Conservation (phyloP, 768 basidiomycete genomes). For the Cyathus striatus region DNA sequence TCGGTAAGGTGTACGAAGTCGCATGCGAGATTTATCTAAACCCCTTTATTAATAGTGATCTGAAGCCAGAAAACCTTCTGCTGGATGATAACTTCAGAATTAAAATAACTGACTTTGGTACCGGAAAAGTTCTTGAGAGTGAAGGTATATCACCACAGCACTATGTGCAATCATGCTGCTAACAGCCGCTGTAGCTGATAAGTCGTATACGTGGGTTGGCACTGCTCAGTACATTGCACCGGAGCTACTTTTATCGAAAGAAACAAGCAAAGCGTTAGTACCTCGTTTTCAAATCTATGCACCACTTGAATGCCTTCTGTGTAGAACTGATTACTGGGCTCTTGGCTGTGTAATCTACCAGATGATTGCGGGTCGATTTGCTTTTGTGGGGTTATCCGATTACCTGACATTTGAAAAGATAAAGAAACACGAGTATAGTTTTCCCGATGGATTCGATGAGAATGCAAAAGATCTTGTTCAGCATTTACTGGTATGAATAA, state of each 20-base stretch:
- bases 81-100: constrained; percentile 84
- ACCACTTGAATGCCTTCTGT: constrained; percentile 7
- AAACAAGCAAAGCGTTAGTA: constrained; percentile 71
- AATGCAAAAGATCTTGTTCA: constrained; percentile 78
- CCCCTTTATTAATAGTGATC: constrained; percentile 38
- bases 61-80: constrained; percentile 86
- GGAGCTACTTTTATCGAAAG: constrained; percentile 70
- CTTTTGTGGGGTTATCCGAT: constrained; percentile 87
- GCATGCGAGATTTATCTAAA: background rate
- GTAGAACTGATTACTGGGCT: constrained; percentile 92
- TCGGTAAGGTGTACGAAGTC: constrained; percentile 37
- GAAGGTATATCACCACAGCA: constrained; percentile 36
- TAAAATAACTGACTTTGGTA: constrained; percentile 97
- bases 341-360: constrained; percentile 93
- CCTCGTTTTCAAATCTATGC: constrained; percentile 1
- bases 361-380: constrained; percentile 86
- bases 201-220: constrained; percentile 74
- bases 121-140: constrained; percentile 69
- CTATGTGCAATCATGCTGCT: too few species aligned
- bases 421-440: constrained; percentile 79
- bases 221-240: constrained; percentile 89
- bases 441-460: constrained; percentile 81
- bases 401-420: constrained; percentile 96
- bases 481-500: constrained; percentile 69
- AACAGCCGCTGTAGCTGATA: constrained; percentile 27